Evolutionary conservation across 2,329 filamentous ascomycete species (phyloP).

Genomic region (Aspergillus sp.): DNA sequence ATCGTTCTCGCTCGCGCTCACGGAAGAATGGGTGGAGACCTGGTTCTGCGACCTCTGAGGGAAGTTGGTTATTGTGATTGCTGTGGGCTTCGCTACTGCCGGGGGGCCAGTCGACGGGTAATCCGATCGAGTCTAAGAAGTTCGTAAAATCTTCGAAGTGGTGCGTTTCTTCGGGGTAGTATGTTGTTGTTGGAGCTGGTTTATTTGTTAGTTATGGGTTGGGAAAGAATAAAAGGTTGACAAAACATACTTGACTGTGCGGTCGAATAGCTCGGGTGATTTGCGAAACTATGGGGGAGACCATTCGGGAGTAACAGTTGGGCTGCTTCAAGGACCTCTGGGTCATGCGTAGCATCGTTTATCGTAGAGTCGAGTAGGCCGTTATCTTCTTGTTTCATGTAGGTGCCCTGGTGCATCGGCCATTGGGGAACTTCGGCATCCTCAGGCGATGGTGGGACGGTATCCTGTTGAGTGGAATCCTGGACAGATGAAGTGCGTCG

Average conservation of each 20-base stretch:
- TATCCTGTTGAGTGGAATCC: constrained; percentile 14
- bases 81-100: constrained; percentile 26
- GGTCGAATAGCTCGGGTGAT: constrained; percentile 22
- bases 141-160: constrained; percentile 39
- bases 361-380: constrained; percentile 17
- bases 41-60: constrained; percentile 25
- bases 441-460: constrained; percentile 15
- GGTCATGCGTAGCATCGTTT: constrained; percentile 27
- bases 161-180: constrained; percentile 33
- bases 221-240: neutral
- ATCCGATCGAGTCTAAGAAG: constrained; percentile 36
- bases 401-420: constrained; percentile 25
- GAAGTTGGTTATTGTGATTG: constrained; percentile 23
- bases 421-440: constrained; percentile 24
- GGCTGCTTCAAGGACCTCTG: constrained; percentile 41
- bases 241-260: constrained; percentile 14
- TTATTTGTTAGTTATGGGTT: neutral
- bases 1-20: constrained; percentile 4
- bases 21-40: constrained; percentile 18
- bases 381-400: constrained; percentile 26
- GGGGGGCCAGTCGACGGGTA: constrained; percentile 35
- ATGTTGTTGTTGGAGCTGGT: constrained; percentile 29
- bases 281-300: constrained; percentile 20
- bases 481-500: constrained; percentile 16
- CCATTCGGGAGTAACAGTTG: constrained; percentile 33